These are phyloP conservation scores for Trichoderma asperellum DNA, from an alignment of 2,329 filamentous ascomycete genomes.

Conservation along the genomic window DNA sequence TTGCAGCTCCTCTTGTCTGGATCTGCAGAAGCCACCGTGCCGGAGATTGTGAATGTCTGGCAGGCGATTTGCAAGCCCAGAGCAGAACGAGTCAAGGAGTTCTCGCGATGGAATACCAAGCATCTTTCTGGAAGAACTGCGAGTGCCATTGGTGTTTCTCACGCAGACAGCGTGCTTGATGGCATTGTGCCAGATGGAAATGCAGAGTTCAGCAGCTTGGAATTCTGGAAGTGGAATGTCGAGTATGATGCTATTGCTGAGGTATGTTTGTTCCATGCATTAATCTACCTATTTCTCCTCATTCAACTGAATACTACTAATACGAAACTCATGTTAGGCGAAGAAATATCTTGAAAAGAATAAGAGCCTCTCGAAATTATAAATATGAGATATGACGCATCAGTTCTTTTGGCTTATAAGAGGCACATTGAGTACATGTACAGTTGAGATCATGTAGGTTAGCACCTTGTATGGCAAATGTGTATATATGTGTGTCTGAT, in stretches of 20 bases:
- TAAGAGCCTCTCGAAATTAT: not conserved
- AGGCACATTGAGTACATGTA: not conserved
- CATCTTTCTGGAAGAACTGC: constrained; percentile 3
- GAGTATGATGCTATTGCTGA: constrained; percentile 34
- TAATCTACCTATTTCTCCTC: too few relatives aligned
- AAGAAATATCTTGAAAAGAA: not conserved
- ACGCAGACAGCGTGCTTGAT: constrained; percentile 15
- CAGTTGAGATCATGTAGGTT: not conserved
- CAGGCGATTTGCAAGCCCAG: constrained; percentile 32
- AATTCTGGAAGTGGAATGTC: constrained; percentile 28
- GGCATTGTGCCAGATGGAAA: constrained; percentile 19
- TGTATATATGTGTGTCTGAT: not conserved
- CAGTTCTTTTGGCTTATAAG: not conserved
- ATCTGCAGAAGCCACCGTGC: not conserved
- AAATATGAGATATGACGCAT: not conserved
- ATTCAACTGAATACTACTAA: not conserved
- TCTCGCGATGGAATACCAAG: constrained; percentile 30
- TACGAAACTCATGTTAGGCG: not conserved
- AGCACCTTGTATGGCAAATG: not conserved
- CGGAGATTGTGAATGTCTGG: constrained; percentile 27
- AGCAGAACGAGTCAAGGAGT: constrained; percentile 33
- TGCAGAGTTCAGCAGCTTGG: constrained; percentile 20
- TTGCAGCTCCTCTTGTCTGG: constrained; percentile 8
- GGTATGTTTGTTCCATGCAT: constrained; percentile 18
- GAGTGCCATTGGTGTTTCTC: not conserved